These are phyloP conservation scores for Lyophyllum decastes DNA, from an alignment of 768 basidiomycete genomes.

Conservation along the genomic window DNA sequence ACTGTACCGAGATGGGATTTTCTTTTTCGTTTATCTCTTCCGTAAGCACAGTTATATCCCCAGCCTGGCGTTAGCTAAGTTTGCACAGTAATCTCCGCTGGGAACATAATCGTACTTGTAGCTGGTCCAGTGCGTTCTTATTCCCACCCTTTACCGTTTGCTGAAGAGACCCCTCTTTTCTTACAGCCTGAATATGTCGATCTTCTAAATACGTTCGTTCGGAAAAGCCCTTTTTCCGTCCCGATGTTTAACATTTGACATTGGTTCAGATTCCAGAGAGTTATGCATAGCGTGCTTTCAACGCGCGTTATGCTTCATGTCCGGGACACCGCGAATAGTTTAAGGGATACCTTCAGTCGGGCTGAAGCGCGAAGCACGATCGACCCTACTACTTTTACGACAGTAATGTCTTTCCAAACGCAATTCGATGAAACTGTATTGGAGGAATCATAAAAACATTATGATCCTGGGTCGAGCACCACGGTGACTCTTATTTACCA, in stretches of 20 bases:
- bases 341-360: neutral
- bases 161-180: neutral
- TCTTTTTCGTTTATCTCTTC: constrained; percentile 25
- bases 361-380: neutral
- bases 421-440: neutral
- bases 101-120: constrained; percentile 17
- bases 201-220: constrained; percentile 18
- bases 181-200: constrained; percentile 17
- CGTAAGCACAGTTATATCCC: constrained; percentile 11
- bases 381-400: neutral
- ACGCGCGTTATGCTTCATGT: constrained; percentile 21
- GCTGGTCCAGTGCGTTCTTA: constrained; percentile 12
- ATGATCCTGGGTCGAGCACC: no score
- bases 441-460: neutral
- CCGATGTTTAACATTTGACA: neutral
- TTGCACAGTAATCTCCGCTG: constrained; percentile 16
- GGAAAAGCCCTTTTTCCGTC: neutral
- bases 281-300: constrained; percentile 24
- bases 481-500: no score
- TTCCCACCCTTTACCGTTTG: neutral
- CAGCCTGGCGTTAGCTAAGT: neutral
- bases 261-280: constrained; percentile 21
- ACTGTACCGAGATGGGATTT: constrained; percentile 24
- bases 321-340: constrained; percentile 4
- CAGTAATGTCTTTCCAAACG: neutral